Conservation (phyloP, 1,284 basidiomycete genomes). For the Tausonia pullulans region DNA sequence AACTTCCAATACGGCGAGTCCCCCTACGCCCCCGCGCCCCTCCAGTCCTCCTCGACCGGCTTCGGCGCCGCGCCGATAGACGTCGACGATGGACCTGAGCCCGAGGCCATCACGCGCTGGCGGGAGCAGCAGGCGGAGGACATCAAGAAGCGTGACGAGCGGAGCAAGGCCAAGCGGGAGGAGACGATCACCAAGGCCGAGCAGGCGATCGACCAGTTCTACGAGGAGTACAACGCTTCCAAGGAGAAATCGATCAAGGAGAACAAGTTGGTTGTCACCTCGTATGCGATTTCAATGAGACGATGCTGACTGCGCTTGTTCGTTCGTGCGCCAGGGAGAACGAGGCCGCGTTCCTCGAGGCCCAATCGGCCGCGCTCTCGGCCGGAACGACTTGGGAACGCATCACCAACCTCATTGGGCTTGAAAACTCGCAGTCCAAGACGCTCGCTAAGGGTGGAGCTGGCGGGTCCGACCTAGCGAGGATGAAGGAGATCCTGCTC, state of each 20-base stretch:
- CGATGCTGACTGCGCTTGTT: background rate
- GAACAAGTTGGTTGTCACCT: conserved; percentile 61
- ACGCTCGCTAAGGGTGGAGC: conserved; percentile 76
- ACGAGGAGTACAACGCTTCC: conserved; percentile 82
- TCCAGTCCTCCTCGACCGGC: conserved; percentile 40
- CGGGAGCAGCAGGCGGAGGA: conserved; percentile 74
- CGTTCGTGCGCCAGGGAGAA: conserved; percentile 51
- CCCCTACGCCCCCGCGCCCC: conserved; percentile 40
- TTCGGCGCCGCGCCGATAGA: conserved; percentile 26
- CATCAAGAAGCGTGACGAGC: conserved; percentile 69
- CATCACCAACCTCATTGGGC: conserved; percentile 56
- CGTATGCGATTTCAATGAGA: background rate
- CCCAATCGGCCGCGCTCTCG: background rate
- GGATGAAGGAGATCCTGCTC: conserved; percentile 85
- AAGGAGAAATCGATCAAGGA: conserved; percentile 87
- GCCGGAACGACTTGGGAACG: background rate
- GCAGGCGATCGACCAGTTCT: conserved; percentile 87
- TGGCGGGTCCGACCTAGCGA: conserved; percentile 76
- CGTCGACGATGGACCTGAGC: conserved; percentile 56
- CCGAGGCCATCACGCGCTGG: conserved; percentile 83
- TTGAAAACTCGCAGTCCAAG: conserved; percentile 95
- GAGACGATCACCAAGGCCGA: conserved; percentile 84
- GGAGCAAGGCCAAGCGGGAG: conserved; percentile 62
- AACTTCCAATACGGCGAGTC: conserved; percentile 34
- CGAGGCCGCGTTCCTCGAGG: conserved; percentile 56